Base-by-base conservation (phyloP, 1,284 basidiomycete species). In the Mycosarcoma mackinlayi region DNA sequence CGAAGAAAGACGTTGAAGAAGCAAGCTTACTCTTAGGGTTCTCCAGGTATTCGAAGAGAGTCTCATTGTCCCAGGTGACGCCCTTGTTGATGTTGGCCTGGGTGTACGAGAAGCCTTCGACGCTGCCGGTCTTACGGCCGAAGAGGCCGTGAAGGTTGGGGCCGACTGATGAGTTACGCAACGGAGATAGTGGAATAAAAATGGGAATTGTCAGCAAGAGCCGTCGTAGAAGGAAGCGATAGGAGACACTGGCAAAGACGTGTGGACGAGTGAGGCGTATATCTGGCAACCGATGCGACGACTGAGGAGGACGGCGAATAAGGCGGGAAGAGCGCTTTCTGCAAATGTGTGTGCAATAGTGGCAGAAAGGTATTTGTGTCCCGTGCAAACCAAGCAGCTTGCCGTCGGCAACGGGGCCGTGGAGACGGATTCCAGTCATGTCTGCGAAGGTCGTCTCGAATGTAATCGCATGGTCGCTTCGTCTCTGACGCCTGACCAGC, bases 21-120 rank as follows among this genome's bases (percentile, higher is more conserved):
- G n/a, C n/a, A n/a, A n/a, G n/a, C 38, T 4, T 27, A 27, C 39
- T 95, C 88, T 97, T 97, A 67, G 94, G 94, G 88, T 97, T 93
- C 86, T 81, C 83, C 62, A 94, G 89, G 85, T 94, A 94, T 68
- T 94, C 92, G 81, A 93, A 95, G 28, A 95, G 87, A n/a, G 92
- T 93, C n/a, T 88, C 51, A 84, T 92, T 90, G 33, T 86, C 84
- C 87, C 96, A 98, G 41, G 85, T 86, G 70, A 98, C 30, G 10
- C 54, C 61, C 88, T 96, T 97, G 88, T 92, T 96, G 70, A 95
- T 86, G 86, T 98, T 98, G 82, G 95, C 95, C 63, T 92, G 89
- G 53, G 94, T 95, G 87, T 96, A 98, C 13, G 90, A 90, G 89
- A 87, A 98, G 63, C 90, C 91, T 28, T 91, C 89, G 39, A 87